phyloP scores from a whole-genome alignment of 1,284 basidiomycete species.

The Pterulicium gracile region DNA sequence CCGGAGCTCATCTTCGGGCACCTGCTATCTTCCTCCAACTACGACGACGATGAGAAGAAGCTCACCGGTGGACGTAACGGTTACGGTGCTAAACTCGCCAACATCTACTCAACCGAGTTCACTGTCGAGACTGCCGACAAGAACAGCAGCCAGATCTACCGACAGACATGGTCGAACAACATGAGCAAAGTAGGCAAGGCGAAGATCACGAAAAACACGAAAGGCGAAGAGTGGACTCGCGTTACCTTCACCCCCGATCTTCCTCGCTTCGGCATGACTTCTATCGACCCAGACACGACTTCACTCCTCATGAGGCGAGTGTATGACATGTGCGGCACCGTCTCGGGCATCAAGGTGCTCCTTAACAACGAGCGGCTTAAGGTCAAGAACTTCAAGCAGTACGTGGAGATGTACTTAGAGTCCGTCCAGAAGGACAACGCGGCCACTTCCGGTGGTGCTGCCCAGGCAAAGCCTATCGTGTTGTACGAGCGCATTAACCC shows the following conservation, averaged over 20 bases:
- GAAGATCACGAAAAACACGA: conserved; percentile 87
- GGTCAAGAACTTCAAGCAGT: conserved; percentile 95
- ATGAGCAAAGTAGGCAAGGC: conserved; percentile 84
- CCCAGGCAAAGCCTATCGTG: conserved; percentile 64
- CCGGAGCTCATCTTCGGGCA: conserved; percentile 98
- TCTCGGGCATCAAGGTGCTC: conserved; percentile 89
- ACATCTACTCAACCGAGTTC: conserved; percentile 97
- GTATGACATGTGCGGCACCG: conserved; percentile 94
- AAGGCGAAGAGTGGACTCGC: conserved; percentile 86
- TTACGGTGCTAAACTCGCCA: conserved; percentile 96
- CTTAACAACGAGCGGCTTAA: conserved; percentile 90
- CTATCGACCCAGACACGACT: conserved; percentile 87
- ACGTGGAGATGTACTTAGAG: conserved; percentile 88
- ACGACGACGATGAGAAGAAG: conserved; percentile 98
- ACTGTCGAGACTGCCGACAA: conserved; percentile 96
- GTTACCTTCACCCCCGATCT: conserved; percentile 95
- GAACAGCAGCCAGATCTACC: conserved; percentile 83
- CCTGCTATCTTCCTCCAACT: conserved; percentile 93
- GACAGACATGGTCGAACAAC: conserved; percentile 91
- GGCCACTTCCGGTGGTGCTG: conserved; percentile 63
- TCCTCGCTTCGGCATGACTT: conserved; percentile 84
- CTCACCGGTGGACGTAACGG: conserved; percentile 98
- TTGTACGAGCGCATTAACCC: conserved; percentile 76
- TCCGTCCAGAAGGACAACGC: conserved; percentile 60
- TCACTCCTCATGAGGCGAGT: conserved; percentile 91